phyloP scores from a whole-genome alignment of 352 stramenopile genomes.

The Phytophthora tubulina region DNA sequence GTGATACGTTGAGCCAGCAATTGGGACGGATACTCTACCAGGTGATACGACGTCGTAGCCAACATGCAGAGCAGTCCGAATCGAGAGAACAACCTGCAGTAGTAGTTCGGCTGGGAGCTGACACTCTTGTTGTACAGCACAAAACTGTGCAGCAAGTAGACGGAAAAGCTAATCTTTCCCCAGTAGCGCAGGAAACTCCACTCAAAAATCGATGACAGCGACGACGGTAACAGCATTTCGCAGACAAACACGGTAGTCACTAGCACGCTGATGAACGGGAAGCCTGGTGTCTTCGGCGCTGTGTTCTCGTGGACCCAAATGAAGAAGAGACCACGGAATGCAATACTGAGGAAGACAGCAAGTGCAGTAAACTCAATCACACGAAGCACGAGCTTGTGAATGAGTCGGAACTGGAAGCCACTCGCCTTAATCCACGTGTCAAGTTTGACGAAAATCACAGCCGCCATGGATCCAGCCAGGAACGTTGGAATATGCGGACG shows the following conservation, averaged over 20 bases:
- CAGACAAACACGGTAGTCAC: constrained; percentile 45
- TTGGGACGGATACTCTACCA: constrained; percentile 67
- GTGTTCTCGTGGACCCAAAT: constrained; percentile 51
- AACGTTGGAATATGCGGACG: constrained; percentile 49
- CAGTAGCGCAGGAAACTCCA: constrained; percentile 53
- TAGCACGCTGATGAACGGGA: constrained; percentile 46
- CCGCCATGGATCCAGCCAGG: constrained; percentile 51
- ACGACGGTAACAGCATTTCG: constrained; percentile 51
- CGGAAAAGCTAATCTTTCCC: constrained; percentile 60
- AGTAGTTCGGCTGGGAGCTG: constrained; percentile 40
- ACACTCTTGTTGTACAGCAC: constrained; percentile 42
- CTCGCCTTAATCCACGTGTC: constrained; percentile 40
- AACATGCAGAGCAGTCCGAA: constrained; percentile 44
- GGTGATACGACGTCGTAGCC: constrained; percentile 44
- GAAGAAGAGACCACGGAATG: constrained; percentile 49
- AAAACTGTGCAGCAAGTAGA: constrained; percentile 60
- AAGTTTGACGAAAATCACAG: constrained; percentile 45
- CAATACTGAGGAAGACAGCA: constrained; percentile 43
- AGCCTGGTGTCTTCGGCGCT: constrained; percentile 29
- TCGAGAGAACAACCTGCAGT: constrained; percentile 46
- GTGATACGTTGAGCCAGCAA: constrained; percentile 52
- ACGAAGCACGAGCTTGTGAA: constrained; percentile 31
- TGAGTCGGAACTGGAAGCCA: constrained; percentile 39
- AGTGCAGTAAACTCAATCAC: constrained; percentile 35
- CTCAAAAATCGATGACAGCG: constrained; percentile 49